Evolutionary conservation across 2,329 filamentous ascomycete species (phyloP).

Genomic region (Curvularia sp.): DNA sequence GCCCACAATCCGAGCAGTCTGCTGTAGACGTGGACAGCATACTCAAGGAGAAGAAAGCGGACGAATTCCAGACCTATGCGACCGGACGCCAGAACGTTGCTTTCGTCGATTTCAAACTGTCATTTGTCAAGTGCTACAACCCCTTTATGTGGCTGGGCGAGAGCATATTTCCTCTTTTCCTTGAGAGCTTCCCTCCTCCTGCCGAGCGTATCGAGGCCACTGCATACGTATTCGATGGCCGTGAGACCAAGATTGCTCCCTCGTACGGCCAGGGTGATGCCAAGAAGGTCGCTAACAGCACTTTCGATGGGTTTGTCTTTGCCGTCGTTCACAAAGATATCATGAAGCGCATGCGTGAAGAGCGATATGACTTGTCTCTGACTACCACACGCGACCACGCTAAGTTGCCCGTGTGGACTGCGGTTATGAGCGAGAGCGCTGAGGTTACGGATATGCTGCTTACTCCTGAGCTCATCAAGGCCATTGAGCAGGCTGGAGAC

Average conservation of each 20-base stretch:
- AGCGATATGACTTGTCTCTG: constrained; percentile 92
- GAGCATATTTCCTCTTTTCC: constrained; percentile 73
- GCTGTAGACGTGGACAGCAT: constrained; percentile 62
- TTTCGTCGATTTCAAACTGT: constrained; percentile 85
- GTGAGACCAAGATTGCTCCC: constrained; percentile 79
- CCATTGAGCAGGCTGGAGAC: constrained; percentile 76
- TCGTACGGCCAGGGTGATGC: constrained; percentile 66
- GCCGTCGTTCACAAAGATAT: constrained; percentile 92
- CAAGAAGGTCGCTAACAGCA: constrained; percentile 68
- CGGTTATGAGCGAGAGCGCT: constrained; percentile 95
- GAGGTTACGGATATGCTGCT: constrained; percentile 90
- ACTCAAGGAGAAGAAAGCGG: constrained; percentile 85
- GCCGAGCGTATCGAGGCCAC: constrained; percentile 77
- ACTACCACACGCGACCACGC: constrained; percentile 91
- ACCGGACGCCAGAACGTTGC: constrained; percentile 92
- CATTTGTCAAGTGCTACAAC: constrained; percentile 86
- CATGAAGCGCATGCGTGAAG: constrained; percentile 89
- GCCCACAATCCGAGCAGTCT: constrained; percentile 50
- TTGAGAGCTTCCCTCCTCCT: constrained; percentile 75
- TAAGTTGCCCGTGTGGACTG: constrained; percentile 88
- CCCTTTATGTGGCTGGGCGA: constrained; percentile 74
- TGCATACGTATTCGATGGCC: constrained; percentile 90
- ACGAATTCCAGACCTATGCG: constrained; percentile 86
- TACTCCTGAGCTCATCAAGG: constrained; percentile 84
- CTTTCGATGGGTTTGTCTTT: constrained; percentile 91